Percentiles rank a stretch among this genome's conserved stretches.
Evolutionary conservation across 2,329 filamentous ascomycete species (phyloP).

Genomic region (Colletotrichum aenigma): DNA sequence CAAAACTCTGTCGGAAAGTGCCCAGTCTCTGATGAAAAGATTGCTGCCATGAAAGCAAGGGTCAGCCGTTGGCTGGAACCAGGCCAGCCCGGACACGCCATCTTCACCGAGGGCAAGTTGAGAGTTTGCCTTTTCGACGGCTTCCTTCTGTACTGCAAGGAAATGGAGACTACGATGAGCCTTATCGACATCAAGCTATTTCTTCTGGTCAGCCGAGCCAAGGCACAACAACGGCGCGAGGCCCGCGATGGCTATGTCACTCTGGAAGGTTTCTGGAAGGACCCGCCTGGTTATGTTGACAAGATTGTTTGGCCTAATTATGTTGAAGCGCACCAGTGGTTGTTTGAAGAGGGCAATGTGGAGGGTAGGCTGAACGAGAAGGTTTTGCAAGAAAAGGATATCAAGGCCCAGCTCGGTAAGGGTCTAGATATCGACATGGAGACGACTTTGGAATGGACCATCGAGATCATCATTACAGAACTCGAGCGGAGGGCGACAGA

Average conservation of each 20-base stretch:
- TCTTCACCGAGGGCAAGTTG: conserved; percentile 32
- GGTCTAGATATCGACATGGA: conserved; percentile 62
- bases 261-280: conserved; percentile 89
- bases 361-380: conserved; percentile 57
- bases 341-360: conserved; percentile 76
- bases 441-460: conserved; percentile 70
- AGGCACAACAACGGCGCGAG: conserved; percentile 68
- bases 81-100: conserved; percentile 45
- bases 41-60: conserved; percentile 49
- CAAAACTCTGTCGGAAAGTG: conserved; percentile 63
- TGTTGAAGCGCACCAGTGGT: conserved; percentile 77
- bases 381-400: conserved; percentile 47
- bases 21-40: conserved; percentile 53
- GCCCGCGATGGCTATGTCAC: conserved; percentile 80
- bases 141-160: conserved; percentile 78
- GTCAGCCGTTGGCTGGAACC: conserved; percentile 52
- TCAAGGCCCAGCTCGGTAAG: conserved; percentile 52
- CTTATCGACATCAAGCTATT: conserved; percentile 80
- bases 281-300: conserved; percentile 94
- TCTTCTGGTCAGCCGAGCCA: conserved; percentile 69
- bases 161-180: conserved; percentile 58
- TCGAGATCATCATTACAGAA: conserved; percentile 61
- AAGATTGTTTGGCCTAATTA: conserved; percentile 97
- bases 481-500: conserved; percentile 32
- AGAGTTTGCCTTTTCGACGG: conserved; percentile 82